Evolutionary conservation across 2,329 filamentous ascomycete genomes (phyloP).

Genomic region (Amesomyces nigricolor): DNA sequence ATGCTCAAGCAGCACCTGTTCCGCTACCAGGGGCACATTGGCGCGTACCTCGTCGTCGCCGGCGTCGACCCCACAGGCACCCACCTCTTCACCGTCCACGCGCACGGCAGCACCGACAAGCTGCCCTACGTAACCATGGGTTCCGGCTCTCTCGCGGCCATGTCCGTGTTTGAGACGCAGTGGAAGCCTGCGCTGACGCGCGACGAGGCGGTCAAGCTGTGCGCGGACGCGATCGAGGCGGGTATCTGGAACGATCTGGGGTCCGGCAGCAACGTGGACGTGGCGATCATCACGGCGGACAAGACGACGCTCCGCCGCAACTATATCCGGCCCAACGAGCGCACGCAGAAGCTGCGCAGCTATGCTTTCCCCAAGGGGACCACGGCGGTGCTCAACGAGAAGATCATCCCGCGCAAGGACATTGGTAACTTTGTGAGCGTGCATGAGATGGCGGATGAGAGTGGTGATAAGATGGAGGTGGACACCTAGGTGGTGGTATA

Average conservation of each 20-base stretch:
- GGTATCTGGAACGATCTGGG: slow-evolving; percentile 99
- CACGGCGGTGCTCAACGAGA: slow-evolving; percentile 94
- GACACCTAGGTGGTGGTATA: slow-evolving; percentile 43
- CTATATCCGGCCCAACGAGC: slow-evolving; percentile 87
- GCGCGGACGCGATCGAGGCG: slow-evolving; percentile 81
- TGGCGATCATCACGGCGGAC: slow-evolving; percentile 89
- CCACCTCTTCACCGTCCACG: slow-evolving; percentile 96
- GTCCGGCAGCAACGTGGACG: slow-evolving; percentile 94
- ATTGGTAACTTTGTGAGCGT: slow-evolving; percentile 92
- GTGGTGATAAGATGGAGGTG: slow-evolving; percentile 65
- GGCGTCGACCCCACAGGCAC: slow-evolving; percentile 93
- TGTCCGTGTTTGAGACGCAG: slow-evolving; percentile 95
- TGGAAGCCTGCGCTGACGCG: slow-evolving; percentile 76
- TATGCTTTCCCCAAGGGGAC: slow-evolving; percentile 88
- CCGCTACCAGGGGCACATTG: slow-evolving; percentile 95
- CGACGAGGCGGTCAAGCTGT: slow-evolving; percentile 77
- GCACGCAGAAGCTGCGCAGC: slow-evolving; percentile 84
- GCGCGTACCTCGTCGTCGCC: slow-evolving; percentile 94
- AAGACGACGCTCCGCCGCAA: slow-evolving; percentile 93
- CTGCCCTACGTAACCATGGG: slow-evolving; percentile 99
- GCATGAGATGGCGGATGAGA: slow-evolving; percentile 66
- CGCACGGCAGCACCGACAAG: slow-evolving; percentile 97
- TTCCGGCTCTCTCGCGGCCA: slow-evolving; percentile 88
- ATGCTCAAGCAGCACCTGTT: slow-evolving; percentile 99
- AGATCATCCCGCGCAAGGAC: slow-evolving; percentile 89